These are phyloP conservation scores for Chlorella variabilis DNA, from an alignment of 163 green algal species.

Conservation along the genomic window DNA sequence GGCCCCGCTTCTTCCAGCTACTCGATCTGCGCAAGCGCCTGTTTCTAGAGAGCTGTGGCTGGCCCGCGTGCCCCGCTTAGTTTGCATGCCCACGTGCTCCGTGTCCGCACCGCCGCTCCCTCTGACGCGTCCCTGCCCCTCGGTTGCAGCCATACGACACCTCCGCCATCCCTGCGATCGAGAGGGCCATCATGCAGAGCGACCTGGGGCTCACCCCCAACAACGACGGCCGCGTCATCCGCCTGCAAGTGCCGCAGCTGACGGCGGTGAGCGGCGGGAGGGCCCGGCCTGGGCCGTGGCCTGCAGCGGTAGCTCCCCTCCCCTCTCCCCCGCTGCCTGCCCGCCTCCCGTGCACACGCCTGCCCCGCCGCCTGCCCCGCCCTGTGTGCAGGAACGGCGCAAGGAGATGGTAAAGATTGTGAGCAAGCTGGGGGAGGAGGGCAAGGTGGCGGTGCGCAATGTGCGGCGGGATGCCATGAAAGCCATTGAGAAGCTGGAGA, in stretches of 20 bases:
- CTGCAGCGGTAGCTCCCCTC: too few species aligned
- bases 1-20: too few species aligned
- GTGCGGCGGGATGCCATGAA: conserved; percentile 93
- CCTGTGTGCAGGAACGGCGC: conserved; percentile 74
- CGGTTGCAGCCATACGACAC: conserved; percentile 51
- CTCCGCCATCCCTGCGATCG: conserved; percentile 72
- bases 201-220: conserved; percentile 95
- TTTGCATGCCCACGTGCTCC: too few species aligned
- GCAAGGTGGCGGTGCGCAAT: conserved; percentile 93
- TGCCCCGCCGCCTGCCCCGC: not conserved
- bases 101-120: too few species aligned
- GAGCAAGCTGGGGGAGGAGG: conserved; percentile 89
- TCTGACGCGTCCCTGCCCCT: too few species aligned
- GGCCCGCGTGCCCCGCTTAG: too few species aligned
- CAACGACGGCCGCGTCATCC: conserved; percentile 97
- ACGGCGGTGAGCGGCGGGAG: conserved; percentile 70
- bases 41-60: too few species aligned
- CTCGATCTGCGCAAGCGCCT: too few species aligned
- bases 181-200: conserved; percentile 85
- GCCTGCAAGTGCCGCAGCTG: conserved; percentile 90
- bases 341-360: not conserved
- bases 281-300: not conserved
- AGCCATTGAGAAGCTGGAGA: conserved; percentile 80
- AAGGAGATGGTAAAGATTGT: conserved; percentile 88
- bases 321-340: too few species aligned